A percentile compares a stretch with the other conserved stretches of the same genome.
phyloP scores from a whole-genome alignment of 345 rosid genomes.

The Kandelia obovata region DNA sequence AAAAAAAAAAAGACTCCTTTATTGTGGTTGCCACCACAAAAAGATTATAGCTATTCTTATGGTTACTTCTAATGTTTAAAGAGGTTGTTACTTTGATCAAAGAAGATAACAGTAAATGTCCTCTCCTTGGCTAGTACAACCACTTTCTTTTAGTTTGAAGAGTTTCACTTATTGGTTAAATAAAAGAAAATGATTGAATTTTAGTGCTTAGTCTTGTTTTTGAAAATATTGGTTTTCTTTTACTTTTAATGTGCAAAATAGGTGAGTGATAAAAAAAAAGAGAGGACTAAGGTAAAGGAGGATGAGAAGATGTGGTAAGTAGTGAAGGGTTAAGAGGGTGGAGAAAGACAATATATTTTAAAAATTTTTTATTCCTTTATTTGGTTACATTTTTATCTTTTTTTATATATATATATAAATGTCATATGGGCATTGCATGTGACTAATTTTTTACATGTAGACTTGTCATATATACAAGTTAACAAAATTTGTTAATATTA shows the following conservation, averaged over 20 bases:
- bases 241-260: neutral
- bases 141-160: constrained; percentile 2
- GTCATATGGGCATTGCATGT: no score
- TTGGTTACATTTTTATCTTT: no score
- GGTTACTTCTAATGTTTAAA: neutral
- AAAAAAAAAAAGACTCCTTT: neutral
- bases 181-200: neutral
- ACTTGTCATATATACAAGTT: no score
- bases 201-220: neutral
- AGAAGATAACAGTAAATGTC: neutral
- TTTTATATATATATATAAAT: no score
- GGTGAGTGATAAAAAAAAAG: neutral
- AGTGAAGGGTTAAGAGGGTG: no score
- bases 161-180: neutral
- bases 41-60: neutral
- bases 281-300: no score
- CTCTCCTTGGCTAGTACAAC: neutral
- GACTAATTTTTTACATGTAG: no score
- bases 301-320: no score
- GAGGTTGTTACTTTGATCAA: neutral
- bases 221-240: neutral
- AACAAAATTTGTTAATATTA: no score
- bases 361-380: no score
- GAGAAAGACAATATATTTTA: no score
- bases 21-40: neutral